A percentile compares a stretch with the other conserved stretches of the same genome.
Evolutionary conservation across 169 alveolate genomes (phyloP).

Genomic region (Cryptosporidium xiaoi): DNA sequence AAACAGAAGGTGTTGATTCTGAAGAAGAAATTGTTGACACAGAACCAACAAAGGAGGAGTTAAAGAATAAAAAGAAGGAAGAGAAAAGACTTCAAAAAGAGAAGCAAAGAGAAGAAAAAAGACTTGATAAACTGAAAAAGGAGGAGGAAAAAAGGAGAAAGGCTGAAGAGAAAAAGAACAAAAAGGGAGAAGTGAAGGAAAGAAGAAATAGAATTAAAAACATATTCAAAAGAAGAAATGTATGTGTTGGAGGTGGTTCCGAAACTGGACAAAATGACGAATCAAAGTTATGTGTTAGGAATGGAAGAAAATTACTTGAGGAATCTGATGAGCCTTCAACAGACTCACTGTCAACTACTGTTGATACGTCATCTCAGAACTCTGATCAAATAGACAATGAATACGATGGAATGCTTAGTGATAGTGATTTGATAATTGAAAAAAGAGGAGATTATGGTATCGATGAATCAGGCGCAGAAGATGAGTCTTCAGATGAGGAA

Average conservation of each 20-base stretch:
- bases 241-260: background rate
- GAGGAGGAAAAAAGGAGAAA: background rate
- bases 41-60: background rate
- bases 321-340: too few species aligned
- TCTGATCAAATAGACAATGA: background rate
- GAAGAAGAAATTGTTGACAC: background rate
- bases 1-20: background rate
- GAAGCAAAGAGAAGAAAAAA: constrained; percentile 6
- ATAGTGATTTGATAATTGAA: background rate
- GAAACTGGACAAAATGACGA: background rate
- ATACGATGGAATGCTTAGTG: background rate
- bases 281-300: background rate
- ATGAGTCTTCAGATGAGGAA: background rate
- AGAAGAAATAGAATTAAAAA: background rate
- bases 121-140: background rate
- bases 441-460: background rate
- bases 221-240: background rate
- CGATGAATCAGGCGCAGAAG: background rate
- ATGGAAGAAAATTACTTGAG: background rate
- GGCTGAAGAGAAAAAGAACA: background rate
- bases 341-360: background rate
- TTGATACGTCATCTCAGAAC: background rate
- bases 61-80: background rate
- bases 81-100: background rate
- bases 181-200: background rate